These are phyloP conservation scores for Verticillium dahliae DNA, from an alignment of 2,329 filamentous ascomycete genomes.

Conservation along the genomic window DNA sequence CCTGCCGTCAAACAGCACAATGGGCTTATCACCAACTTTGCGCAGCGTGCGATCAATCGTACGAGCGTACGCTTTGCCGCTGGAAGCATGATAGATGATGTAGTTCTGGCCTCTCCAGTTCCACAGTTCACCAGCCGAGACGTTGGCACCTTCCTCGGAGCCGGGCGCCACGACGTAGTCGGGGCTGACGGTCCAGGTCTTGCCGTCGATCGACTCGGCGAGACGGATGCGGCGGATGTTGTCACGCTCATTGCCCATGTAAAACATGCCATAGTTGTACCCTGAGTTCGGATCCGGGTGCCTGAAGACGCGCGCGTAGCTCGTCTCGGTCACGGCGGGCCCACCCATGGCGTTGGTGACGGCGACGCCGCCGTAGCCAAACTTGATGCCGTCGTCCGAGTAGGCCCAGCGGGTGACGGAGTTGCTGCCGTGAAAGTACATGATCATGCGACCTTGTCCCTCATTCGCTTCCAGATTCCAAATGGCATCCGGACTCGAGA, in stretches of 20 bases:
- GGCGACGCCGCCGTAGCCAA: slow-evolving; percentile 13
- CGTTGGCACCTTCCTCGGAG: slow-evolving; percentile 9
- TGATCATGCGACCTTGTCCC: slow-evolving; percentile 3
- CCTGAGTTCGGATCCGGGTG: slow-evolving; percentile 14
- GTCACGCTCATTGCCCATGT: slow-evolving; percentile 18
- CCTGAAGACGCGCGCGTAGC: slow-evolving; percentile 17
- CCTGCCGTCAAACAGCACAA: slow-evolving; percentile 9
- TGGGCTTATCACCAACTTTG: slow-evolving; percentile 6
- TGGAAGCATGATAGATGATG: slow-evolving; percentile 12
- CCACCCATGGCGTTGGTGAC: slow-evolving; percentile 16
- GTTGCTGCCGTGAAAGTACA: slow-evolving; percentile 14
- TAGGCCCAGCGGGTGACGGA: slow-evolving; percentile 10
- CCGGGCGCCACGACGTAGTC: slow-evolving; percentile 10
- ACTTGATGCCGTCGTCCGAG: slow-evolving; percentile 10
- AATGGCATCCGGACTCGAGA: slow-evolving; percentile 12
- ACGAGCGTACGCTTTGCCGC: slow-evolving; percentile 12
- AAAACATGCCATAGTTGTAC: slow-evolving; percentile 18
- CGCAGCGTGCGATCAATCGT: slow-evolving; percentile 11
- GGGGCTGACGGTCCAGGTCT: slow-evolving; percentile 10
- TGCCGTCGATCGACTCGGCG: slow-evolving; percentile 16
- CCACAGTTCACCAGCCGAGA: slow-evolving; percentile 11
- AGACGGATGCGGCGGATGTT: slow-evolving; percentile 16
- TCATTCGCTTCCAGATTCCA: slow-evolving; percentile 8
- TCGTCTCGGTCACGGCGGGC: slow-evolving; percentile 15
- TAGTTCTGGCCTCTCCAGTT: slow-evolving; percentile 10